These are phyloP conservation scores for Cymbidium sinense DNA, from an alignment of 106 monocot genomes.

Conservation along the genomic window DNA sequence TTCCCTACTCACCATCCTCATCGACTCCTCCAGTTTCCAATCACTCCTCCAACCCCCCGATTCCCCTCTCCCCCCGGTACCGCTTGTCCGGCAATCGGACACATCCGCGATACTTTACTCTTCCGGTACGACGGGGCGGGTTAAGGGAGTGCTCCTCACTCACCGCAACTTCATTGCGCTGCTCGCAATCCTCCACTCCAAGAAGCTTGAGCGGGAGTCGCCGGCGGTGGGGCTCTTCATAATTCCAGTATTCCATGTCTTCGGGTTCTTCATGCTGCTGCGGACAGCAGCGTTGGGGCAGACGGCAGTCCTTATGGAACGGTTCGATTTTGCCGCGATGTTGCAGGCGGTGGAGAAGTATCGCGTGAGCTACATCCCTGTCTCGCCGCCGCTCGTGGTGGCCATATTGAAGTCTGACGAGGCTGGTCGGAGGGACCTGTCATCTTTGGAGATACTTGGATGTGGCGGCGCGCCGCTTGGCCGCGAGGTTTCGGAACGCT, in stretches of 20 bases:
- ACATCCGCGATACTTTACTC: slow-evolving; percentile 52
- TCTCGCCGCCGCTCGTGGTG: slow-evolving; percentile 55
- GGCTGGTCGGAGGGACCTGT: slow-evolving; percentile 29
- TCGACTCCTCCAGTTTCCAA: slow-evolving; percentile 12
- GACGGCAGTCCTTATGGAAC: slow-evolving; percentile 54
- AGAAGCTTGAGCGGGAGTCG: background rate
- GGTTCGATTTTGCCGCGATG: slow-evolving; percentile 47
- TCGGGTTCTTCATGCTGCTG: slow-evolving; percentile 50
- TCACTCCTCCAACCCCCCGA: background rate
- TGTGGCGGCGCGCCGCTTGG: slow-evolving; percentile 64
- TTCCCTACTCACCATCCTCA: background rate
- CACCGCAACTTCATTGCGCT: slow-evolving; percentile 52
- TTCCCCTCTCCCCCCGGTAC: background rate
- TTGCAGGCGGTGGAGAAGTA: slow-evolving; percentile 39
- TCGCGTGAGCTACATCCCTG: slow-evolving; percentile 36
- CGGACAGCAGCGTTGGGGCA: slow-evolving; percentile 27
- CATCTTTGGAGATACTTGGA: slow-evolving; percentile 29
- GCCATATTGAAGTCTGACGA: slow-evolving; percentile 46
- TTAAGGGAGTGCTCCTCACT: slow-evolving; percentile 52
- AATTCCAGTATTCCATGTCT: slow-evolving; percentile 58
- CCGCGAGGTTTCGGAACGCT: slow-evolving; percentile 38
- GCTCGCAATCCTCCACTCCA: slow-evolving; percentile 10
- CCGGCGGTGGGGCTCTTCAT: slow-evolving; percentile 30
- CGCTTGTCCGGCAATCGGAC: slow-evolving; percentile 7
- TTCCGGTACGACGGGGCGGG: slow-evolving; percentile 58